These are phyloP conservation scores for Russula foetens DNA, from an alignment of 768 basidiomycete species.

Conservation along the genomic window DNA sequence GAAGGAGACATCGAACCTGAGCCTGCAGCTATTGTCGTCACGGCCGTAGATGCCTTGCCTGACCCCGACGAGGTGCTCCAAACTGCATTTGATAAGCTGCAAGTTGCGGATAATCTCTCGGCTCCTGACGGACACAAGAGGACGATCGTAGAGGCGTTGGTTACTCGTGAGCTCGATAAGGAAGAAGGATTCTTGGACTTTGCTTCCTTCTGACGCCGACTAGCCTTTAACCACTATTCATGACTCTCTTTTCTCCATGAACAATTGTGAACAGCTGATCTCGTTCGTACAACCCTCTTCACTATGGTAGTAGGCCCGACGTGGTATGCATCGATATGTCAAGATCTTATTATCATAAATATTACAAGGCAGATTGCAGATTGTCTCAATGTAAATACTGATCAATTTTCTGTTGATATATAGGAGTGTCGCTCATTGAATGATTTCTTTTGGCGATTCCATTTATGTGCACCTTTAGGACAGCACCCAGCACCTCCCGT, in stretches of 20 bases:
- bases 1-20: not conserved
- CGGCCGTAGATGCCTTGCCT: not conserved
- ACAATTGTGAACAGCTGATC: not conserved
- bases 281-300: not conserved
- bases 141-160: conserved; percentile 75
- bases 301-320: not conserved
- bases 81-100: conserved; percentile 23
- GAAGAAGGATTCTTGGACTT: conserved; percentile 77
- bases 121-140: conserved; percentile 30
- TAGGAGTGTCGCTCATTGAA: no score
- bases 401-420: not conserved
- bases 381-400: not conserved
- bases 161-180: conserved; percentile 66
- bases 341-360: not conserved
- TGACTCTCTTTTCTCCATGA: not conserved
- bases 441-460: no score
- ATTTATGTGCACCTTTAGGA: no score
- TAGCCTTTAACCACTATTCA: not conserved
- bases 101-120: conserved; percentile 9
- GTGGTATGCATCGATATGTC: not conserved
- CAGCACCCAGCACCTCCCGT: no score
- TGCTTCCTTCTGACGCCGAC: conserved; percentile 38
- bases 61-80: not conserved
- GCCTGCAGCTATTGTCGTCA: not conserved
- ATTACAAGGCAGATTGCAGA: not conserved